Percentiles rank a stretch among this genome's conserved stretches.
Evolutionary conservation across 257 asterid genomes (phyloP).

Genomic region (Perilla frutescens): DNA sequence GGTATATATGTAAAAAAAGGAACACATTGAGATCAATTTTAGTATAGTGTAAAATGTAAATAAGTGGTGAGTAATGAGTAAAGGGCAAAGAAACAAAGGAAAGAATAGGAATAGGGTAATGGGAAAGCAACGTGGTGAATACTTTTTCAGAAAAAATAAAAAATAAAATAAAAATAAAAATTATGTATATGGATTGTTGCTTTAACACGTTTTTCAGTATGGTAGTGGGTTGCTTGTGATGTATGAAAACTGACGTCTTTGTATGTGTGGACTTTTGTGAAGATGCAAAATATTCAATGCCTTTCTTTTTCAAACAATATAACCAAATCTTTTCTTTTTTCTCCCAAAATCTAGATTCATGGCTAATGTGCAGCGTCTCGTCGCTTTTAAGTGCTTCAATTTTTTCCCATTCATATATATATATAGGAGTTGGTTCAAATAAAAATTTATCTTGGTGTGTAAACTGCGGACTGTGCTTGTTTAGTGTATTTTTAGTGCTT

Average conservation of each 20-base stretch:
- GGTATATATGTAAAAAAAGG: too few species aligned
- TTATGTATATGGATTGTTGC: constrained; percentile 28
- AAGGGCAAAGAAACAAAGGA: constrained; percentile 18
- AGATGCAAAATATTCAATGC: constrained; percentile 10
- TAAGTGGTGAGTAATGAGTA: constrained; percentile 13
- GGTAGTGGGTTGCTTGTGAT: constrained; percentile 43
- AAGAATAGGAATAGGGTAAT: constrained; percentile 30
- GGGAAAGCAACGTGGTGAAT: constrained; percentile 42
- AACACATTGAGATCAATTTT: constrained; percentile 19
- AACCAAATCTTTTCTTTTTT: not conserved
- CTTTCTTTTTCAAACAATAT: not conserved
- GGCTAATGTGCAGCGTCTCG: too few species aligned
- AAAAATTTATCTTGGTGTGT: too few species aligned
- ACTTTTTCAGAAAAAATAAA: constrained; percentile 35
- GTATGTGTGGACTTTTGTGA: constrained; percentile 2
- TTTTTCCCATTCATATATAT: too few species aligned
- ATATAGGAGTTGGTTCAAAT: too few species aligned
- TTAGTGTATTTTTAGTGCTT: too few species aligned
- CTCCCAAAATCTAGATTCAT: too few species aligned
- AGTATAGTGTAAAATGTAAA: not conserved
- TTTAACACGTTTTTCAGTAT: constrained; percentile 41
- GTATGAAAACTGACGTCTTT: constrained; percentile 19
- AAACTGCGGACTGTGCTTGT: too few species aligned
- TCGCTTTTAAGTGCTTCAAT: too few species aligned
- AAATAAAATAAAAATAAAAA: too few species aligned